Evolutionary conservation across 371 early-diverging fungal genomes (phyloP).

Genomic region (Lichtheimia corymbifera): DNA sequence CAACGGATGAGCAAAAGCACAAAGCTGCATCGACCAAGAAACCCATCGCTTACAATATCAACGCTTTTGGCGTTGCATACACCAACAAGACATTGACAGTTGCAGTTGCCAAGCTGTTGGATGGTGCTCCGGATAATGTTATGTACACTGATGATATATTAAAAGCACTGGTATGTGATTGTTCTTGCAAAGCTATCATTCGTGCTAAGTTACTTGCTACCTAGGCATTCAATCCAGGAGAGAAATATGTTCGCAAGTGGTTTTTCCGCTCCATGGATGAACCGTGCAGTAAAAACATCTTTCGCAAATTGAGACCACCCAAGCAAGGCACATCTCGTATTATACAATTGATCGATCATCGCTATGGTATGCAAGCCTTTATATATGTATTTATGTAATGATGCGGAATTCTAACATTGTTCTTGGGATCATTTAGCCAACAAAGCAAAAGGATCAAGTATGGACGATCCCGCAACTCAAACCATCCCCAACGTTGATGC

Average conservation of each 20-base stretch:
- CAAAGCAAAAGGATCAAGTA: too few species aligned
- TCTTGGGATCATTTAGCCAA: too few species aligned
- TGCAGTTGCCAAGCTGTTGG: slow-evolving; percentile 21
- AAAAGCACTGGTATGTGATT: slow-evolving; percentile 33
- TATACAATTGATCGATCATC: slow-evolving; percentile 18
- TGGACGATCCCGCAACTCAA: too few species aligned
- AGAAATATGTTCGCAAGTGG: slow-evolving; percentile 26
- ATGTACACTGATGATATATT: slow-evolving; percentile 35
- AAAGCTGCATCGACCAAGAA: not conserved
- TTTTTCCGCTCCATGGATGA: slow-evolving; percentile 33
- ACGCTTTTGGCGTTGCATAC: slow-evolving; percentile 23
- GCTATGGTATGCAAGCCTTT: slow-evolving; percentile 11
- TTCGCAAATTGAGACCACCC: slow-evolving; percentile 6
- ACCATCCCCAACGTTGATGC: not conserved
- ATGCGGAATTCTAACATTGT: too few species aligned
- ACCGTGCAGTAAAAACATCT: not conserved
- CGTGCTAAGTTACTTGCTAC: not conserved
- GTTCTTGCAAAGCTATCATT: not conserved
- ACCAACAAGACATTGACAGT: slow-evolving; percentile 9
- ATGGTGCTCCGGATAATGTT: slow-evolving; percentile 26
- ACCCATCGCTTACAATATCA: slow-evolving; percentile 27
- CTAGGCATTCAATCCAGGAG: slow-evolving; percentile 34
- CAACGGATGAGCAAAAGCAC: not conserved
- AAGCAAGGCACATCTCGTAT: slow-evolving; percentile 19
- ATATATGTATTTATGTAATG: too few species aligned